Conservation (phyloP, 192 early-diverging fungal genomes). For the Spinellus fusiger region DNA sequence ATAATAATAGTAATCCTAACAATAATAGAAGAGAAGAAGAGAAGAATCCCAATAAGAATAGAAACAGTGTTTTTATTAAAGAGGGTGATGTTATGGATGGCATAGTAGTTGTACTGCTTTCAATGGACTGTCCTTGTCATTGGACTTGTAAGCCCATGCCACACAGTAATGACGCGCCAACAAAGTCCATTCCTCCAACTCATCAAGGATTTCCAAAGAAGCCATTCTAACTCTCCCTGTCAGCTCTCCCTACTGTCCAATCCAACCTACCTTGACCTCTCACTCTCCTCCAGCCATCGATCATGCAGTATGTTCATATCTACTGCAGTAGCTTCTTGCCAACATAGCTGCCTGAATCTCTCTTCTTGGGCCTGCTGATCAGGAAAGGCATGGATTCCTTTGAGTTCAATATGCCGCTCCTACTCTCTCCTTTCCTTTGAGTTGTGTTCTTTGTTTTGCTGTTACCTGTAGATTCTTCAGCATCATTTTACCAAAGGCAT, state of each 20-base stretch:
- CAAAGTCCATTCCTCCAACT: conserved; percentile 87
- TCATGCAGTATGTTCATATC: conserved; percentile 60
- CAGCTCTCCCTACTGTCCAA: background rate
- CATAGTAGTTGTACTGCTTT: background rate
- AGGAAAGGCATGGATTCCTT: conserved; percentile 69
- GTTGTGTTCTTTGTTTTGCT: background rate
- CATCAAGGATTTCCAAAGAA: conserved; percentile 80
- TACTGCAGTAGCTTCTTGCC: conserved; percentile 48
- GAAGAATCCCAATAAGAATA: no score
- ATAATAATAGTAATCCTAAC: no score
- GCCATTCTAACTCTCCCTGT: conserved; percentile 45
- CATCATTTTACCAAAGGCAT: conserved; percentile 92
- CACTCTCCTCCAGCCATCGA: conserved; percentile 21
- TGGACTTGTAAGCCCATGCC: conserved; percentile 56
- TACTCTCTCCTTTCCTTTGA: background rate
- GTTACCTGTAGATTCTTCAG: conserved; percentile 69
- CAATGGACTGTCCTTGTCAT: background rate
- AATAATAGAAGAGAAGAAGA: no score
- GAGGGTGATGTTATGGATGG: no score
- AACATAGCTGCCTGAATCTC: conserved; percentile 61
- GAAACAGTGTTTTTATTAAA: no score
- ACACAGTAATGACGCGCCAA: conserved; percentile 84
- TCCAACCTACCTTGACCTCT: conserved; percentile 8
- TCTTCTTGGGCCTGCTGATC: conserved; percentile 62
- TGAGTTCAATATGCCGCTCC: conserved; percentile 69